Base-by-base conservation (phyloP, 768 basidiomycete genomes). In the Dacryopinax primogenitus region DNA sequence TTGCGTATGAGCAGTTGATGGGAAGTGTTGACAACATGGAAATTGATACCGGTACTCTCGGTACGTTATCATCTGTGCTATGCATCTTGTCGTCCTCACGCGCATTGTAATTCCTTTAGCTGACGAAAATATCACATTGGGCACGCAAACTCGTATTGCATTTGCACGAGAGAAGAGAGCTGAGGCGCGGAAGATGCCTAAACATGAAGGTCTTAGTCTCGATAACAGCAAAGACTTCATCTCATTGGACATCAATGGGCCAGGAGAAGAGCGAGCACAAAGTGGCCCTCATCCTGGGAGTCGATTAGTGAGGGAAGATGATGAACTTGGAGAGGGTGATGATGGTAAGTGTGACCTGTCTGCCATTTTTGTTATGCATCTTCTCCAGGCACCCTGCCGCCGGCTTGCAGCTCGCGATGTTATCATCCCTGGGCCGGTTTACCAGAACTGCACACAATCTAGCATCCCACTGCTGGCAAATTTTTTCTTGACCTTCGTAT, bases 241-340 rank as follows among this genome's bases (percentile, higher is more conserved):
- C 26, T 90, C 91, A 0, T 74, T 93, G 16, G 84, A 87, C 21
- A 81, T 92, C 2, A 77, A 30, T 30, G 3, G 51, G 26, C 51
- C 83, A 0, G 83, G 80, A 66, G 78, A 78, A 51, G 75, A 76
- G 82, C 86, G 35, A 74, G 76, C 58, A 3, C 23, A 51, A 9
- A 79, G 82, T 68, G 90, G 90, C 0, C 90, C 90, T 6, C 90
- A 92, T 77, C 91, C 90, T 6, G 87, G 86, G 69, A 91, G 89
- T 72, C 82, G 91, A 9, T 76, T 93, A 30, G 72, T 88, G 75
- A 78, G 91, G 62, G 91, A 93, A 74, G 91, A 93, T 39, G 91
- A 93, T 73, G 89, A 93, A 68, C 72, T 90, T 1, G 91, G 91
- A 12, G 89, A 92, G 72, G 90, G 85, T 1, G 91, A 92, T 37